These are phyloP conservation scores for Cinnamomum chago DNA, from an alignment of 164 flowering plant genomes.

Conservation along the genomic window DNA sequence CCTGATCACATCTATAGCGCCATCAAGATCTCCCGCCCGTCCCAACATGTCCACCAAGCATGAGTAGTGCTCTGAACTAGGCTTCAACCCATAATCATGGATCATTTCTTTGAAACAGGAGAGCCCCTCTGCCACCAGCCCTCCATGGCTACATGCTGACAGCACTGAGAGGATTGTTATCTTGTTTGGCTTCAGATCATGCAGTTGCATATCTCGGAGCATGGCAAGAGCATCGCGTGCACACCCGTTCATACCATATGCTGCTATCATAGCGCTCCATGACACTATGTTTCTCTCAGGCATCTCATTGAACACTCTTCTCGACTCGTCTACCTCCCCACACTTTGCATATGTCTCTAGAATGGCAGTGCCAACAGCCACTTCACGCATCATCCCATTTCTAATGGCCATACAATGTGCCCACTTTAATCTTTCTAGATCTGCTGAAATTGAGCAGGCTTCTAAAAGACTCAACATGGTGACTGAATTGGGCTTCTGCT, in stretches of 20 bases:
- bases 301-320: slow-evolving; percentile 56
- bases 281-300: slow-evolving; percentile 47
- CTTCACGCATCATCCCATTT: slow-evolving; percentile 44
- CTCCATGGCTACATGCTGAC: slow-evolving; percentile 86
- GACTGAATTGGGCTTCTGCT: slow-evolving; percentile 39
- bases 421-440: slow-evolving; percentile 46
- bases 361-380: slow-evolving; percentile 66
- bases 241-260: slow-evolving; percentile 66
- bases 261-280: slow-evolving; percentile 79
- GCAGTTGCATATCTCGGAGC: slow-evolving; percentile 43
- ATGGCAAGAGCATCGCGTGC: slow-evolving; percentile 51
- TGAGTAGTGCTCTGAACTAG: slow-evolving; percentile 60
- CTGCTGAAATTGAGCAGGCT: slow-evolving; percentile 63
- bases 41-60: slow-evolving; percentile 81
- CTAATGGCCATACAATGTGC: slow-evolving; percentile 73
- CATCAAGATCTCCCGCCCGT: slow-evolving; percentile 57
- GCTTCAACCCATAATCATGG: slow-evolving; percentile 33
- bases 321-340: slow-evolving; percentile 57
- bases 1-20: slow-evolving; percentile 48
- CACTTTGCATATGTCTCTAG: slow-evolving; percentile 76
- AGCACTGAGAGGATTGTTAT: slow-evolving; percentile 60
- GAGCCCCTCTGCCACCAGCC: slow-evolving; percentile 67
- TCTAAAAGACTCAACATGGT: slow-evolving; percentile 61
- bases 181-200: slow-evolving; percentile 51
- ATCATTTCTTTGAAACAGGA: slow-evolving; percentile 44